A percentile compares a stretch with the other conserved stretches of the same genome.
Conservation (phyloP, 495 filamentous ascomycete genomes). For the Penicillium soppii region DNA sequence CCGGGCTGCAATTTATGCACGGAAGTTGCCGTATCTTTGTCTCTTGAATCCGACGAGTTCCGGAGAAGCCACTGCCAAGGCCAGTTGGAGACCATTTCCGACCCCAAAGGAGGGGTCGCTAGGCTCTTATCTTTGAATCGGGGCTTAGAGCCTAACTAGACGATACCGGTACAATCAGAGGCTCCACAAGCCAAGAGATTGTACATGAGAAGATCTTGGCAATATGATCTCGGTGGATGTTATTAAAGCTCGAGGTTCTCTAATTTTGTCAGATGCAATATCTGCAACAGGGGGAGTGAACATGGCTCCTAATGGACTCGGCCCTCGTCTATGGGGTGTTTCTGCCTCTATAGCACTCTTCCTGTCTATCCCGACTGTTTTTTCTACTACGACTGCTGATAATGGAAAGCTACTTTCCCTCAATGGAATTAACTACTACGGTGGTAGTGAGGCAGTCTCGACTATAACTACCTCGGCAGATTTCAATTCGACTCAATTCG, state of each 20-base stretch:
- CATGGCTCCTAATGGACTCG: background rate
- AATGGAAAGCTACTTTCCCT: constrained; percentile 41
- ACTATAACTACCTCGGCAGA: constrained; percentile 8
- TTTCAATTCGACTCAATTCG: constrained; percentile 24
- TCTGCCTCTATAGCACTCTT: background rate
- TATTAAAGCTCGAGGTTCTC: background rate
- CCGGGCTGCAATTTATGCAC: background rate
- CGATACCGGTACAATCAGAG: background rate
- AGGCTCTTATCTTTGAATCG: constrained; percentile 1
- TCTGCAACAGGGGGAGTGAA: background rate
- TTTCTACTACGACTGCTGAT: constrained; percentile 24
- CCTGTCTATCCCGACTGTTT: background rate
- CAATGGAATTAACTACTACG: constrained; percentile 44
- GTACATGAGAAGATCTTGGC: background rate
- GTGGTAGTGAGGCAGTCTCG: constrained; percentile 22
- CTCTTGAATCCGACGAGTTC: background rate
- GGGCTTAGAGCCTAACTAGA: background rate
- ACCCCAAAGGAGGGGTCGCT: background rate
- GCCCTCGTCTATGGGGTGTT: background rate
- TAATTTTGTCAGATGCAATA: background rate
- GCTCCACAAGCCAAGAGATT: background rate
- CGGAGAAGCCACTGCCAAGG: background rate
- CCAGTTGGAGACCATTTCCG: background rate
- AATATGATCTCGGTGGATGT: background rate
- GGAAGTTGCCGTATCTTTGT: background rate